These are phyloP conservation scores for Microbotryum scabiosae DNA, from an alignment of 1,284 basidiomycete genomes.

Conservation along the genomic window DNA sequence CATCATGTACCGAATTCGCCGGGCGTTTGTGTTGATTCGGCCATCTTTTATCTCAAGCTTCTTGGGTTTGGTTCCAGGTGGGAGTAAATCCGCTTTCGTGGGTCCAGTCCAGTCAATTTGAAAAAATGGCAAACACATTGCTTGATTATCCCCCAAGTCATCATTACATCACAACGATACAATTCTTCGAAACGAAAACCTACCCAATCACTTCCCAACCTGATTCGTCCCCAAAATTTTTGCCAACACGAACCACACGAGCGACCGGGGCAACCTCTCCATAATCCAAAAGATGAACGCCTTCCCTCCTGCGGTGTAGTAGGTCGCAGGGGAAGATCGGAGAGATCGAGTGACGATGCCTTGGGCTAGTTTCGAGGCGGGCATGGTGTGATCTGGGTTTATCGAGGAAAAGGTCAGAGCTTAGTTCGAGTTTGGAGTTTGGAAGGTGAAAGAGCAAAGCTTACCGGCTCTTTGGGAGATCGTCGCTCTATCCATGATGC, in stretches of 20 bases:
- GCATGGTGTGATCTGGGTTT: slow-evolving; percentile 11
- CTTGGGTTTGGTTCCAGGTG: too few relatives aligned
- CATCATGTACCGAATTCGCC: too few relatives aligned
- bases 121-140: neutral
- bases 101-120: neutral
- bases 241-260: slow-evolving; percentile 14
- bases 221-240: slow-evolving; percentile 8
- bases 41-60: too few relatives aligned
- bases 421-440: too few relatives aligned
- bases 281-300: slow-evolving; percentile 21
- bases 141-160: neutral
- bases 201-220: slow-evolving; percentile 1
- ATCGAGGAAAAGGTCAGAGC: neutral
- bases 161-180: neutral
- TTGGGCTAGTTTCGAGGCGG: slow-evolving; percentile 9
- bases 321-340: slow-evolving; percentile 2
- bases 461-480: slow-evolving; percentile 17
- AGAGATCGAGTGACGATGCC: slow-evolving; percentile 21
- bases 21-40: too few relatives aligned
- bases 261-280: slow-evolving; percentile 15
- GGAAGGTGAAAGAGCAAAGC: neutral
- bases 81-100: too few relatives aligned
- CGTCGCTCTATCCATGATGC: slow-evolving; percentile 16
- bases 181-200: too few relatives aligned
- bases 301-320: slow-evolving; percentile 23